Conservation (phyloP, 1,284 basidiomycete genomes). For the Polyporus tsugae region DNA sequence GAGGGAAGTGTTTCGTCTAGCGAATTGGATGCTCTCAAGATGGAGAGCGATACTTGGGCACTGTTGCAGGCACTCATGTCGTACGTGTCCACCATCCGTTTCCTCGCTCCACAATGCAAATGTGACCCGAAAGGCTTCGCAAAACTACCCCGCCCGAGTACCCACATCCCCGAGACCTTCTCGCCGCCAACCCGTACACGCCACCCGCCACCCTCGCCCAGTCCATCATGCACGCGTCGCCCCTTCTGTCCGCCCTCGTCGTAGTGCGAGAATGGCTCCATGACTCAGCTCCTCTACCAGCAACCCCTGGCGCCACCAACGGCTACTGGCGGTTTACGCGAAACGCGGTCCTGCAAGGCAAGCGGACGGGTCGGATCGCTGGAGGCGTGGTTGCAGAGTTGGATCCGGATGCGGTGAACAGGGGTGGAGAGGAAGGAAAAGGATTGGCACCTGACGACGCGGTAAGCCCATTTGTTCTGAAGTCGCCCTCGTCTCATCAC, state of each 20-base stretch:
- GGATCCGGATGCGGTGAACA: slow-evolving; percentile 76
- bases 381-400: slow-evolving; percentile 67
- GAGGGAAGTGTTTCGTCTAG: slow-evolving; percentile 49
- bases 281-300: slow-evolving; percentile 61
- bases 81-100: slow-evolving; percentile 45
- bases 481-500: not conserved
- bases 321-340: slow-evolving; percentile 88
- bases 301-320: slow-evolving; percentile 72
- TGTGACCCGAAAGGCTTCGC: slow-evolving; percentile 54
- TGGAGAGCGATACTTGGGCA: slow-evolving; percentile 86
- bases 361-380: slow-evolving; percentile 57
- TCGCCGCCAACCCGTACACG: slow-evolving; percentile 78
- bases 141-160: slow-evolving; percentile 60
- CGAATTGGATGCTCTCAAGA: slow-evolving; percentile 66
- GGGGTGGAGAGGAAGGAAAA: slow-evolving; percentile 54
- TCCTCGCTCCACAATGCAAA: not conserved
- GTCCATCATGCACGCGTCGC: slow-evolving; percentile 70
- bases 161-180: slow-evolving; percentile 58
- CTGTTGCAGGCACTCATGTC: slow-evolving; percentile 79
- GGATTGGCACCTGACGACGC: slow-evolving; percentile 76
- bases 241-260: slow-evolving; percentile 75
- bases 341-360: slow-evolving; percentile 69
- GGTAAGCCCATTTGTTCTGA: slow-evolving; percentile 50
- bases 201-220: slow-evolving; percentile 79
- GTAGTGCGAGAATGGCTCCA: slow-evolving; percentile 87